phyloP scores from a whole-genome alignment of 2,329 filamentous ascomycete species.

The Microdochium trichocladiopsis region DNA sequence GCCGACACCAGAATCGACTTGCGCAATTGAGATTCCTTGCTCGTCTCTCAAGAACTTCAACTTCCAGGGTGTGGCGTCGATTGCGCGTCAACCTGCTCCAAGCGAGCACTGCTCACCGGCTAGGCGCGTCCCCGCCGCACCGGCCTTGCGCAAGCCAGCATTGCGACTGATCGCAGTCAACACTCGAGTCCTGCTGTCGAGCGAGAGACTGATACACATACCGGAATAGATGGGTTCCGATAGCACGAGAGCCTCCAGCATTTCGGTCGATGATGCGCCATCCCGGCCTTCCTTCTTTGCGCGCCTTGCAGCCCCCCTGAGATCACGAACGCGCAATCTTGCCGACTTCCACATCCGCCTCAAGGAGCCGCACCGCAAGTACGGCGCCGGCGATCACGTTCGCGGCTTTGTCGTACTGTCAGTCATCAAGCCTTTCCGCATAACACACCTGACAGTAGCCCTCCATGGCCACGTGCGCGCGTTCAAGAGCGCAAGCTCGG shows the following conservation, averaged over 20 bases:
- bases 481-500: constrained; percentile 59
- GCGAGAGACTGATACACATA: not conserved
- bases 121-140: not conserved
- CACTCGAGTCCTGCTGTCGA: not conserved
- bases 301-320: constrained; percentile 43
- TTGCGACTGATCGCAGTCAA: not conserved
- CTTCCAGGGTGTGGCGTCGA: not conserved
- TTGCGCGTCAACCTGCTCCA: not conserved
- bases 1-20: no score
- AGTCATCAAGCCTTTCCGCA: constrained; percentile 65
- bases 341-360: constrained; percentile 73
- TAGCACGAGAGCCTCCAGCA: constrained; percentile 27
- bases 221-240: constrained; percentile 39
- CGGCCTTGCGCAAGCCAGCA: not conserved
- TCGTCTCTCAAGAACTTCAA: not conserved
- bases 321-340: constrained; percentile 54
- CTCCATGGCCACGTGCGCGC: constrained; percentile 76
- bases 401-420: constrained; percentile 66
- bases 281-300: constrained; percentile 41
- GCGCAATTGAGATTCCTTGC: not conserved
- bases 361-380: constrained; percentile 71
- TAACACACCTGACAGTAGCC: constrained; percentile 74
- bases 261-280: constrained; percentile 29
- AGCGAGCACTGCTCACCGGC: not conserved
- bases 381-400: constrained; percentile 68